A percentile compares a stretch with the other conserved stretches of the same genome.
Conservation (phyloP, 106 monocot genomes). For the Xerophyta viscosa region DNA sequence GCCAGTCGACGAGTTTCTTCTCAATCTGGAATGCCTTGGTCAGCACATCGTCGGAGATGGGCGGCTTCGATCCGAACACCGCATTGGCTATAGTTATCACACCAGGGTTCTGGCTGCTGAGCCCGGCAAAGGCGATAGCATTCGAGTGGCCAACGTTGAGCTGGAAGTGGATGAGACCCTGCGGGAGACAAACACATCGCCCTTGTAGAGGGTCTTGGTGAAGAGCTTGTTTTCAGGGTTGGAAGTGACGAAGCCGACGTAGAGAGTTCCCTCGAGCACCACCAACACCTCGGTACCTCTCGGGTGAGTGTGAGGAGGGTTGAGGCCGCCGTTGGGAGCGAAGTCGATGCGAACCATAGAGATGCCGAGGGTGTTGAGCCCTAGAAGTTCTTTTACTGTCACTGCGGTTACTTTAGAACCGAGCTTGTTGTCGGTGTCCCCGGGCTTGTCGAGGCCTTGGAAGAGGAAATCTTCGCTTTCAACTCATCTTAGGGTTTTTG, state of each 20-base stretch:
- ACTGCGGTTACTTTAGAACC: neutral
- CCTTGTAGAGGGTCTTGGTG: neutral
- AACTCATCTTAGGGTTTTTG: neutral
- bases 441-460: constrained; percentile 1
- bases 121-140: neutral
- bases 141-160: neutral
- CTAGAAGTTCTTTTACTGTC: neutral
- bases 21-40: constrained; percentile 6
- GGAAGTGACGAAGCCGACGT: constrained; percentile 9
- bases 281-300: constrained; percentile 1
- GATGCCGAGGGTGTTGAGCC: constrained; percentile 8
- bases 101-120: constrained; percentile 5
- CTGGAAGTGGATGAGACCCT: constrained; percentile 7
- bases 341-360: constrained; percentile 4
- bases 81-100: constrained; percentile 1
- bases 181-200: constrained; percentile 7
- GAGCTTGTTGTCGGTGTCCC: neutral
- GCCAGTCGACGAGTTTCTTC: constrained; percentile 5
- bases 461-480: constrained; percentile 5
- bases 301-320: constrained; percentile 8
- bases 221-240: constrained; percentile 5
- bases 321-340: constrained; percentile 1
- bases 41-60: constrained; percentile 4
- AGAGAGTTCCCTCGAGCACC: constrained; percentile 1
- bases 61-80: constrained; percentile 5